phyloP scores from a whole-genome alignment of 2,329 filamentous ascomycete species.

The Penicillium sp. region DNA sequence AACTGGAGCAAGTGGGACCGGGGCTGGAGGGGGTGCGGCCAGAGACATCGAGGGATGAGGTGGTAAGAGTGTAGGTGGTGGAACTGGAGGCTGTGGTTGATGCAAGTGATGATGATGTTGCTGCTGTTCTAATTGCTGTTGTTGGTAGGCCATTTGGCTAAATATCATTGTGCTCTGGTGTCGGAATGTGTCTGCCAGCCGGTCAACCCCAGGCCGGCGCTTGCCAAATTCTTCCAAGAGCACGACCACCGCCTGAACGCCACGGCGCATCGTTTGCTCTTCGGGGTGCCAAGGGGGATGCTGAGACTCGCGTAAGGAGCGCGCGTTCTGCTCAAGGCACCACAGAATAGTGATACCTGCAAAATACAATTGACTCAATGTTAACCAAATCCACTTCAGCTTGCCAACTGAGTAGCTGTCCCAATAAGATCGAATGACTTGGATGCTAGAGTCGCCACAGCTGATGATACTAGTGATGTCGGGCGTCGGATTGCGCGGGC shows the following conservation, averaged over 20 bases:
- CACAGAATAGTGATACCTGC: conserved; percentile 43
- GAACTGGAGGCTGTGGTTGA: conserved; percentile 12
- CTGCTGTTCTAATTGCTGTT: conserved; percentile 28
- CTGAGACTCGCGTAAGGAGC: conserved; percentile 30
- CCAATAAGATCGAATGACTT: conserved; percentile 42
- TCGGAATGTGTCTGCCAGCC: conserved; percentile 38
- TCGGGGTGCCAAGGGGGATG: conserved; percentile 36
- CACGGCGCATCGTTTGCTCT: conserved; percentile 38
- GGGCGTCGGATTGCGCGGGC: conserved; percentile 38
- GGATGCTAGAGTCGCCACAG: conserved; percentile 41
- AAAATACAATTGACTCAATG: conserved; percentile 41
- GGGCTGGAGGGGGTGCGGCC: conserved; percentile 19
- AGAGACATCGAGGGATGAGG: conserved; percentile 20
- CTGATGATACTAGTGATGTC: conserved; percentile 38
- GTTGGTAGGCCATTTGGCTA: conserved; percentile 38
- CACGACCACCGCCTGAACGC: conserved; percentile 38
- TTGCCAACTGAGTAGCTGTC: conserved; percentile 42
- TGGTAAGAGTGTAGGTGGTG: conserved; percentile 16
- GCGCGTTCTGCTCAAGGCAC: conserved; percentile 43
- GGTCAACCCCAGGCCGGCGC: conserved; percentile 38
- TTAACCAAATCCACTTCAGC: conserved; percentile 45
- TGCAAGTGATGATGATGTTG: conserved; percentile 17
- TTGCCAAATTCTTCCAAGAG: conserved; percentile 42
- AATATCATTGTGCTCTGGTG: conserved; percentile 42
- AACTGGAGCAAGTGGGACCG: conserved; percentile 34